These are phyloP conservation scores for Paramecium bursaria DNA, from an alignment of 73 alveolate genomes.

Conservation along the genomic window DNA sequence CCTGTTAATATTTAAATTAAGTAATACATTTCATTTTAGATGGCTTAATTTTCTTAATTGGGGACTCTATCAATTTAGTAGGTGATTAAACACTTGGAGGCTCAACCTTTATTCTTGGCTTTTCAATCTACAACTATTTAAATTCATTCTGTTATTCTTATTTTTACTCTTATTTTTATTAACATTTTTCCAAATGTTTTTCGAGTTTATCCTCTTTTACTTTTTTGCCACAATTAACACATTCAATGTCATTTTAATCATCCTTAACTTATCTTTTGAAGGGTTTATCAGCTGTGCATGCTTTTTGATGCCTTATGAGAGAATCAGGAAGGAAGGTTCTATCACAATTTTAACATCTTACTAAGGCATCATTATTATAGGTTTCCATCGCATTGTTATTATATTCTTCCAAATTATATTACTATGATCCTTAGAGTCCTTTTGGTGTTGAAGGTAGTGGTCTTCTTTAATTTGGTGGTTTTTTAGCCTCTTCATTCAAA, in stretches of 20 bases:
- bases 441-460: slow-evolving; percentile 74
- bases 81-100: not conserved
- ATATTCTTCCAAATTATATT: slow-evolving; percentile 46
- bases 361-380: slow-evolving; percentile 84
- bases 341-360: slow-evolving; percentile 83
- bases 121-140: not conserved
- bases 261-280: slow-evolving; percentile 57
- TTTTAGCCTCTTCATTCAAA: slow-evolving; percentile 52
- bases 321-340: slow-evolving; percentile 93
- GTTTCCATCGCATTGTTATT: slow-evolving; percentile 61
- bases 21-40: not conserved
- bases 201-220: slow-evolving; percentile 81
- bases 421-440: slow-evolving; percentile 72
- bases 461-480: slow-evolving; percentile 74
- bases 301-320: slow-evolving; percentile 79
- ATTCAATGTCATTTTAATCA: slow-evolving; percentile 66
- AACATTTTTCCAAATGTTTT: slow-evolving; percentile 74
- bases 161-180: slow-evolving; percentile 25
- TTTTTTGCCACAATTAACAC: slow-evolving; percentile 84
- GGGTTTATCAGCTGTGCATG: slow-evolving; percentile 77
- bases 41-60: no score
- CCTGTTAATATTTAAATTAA: not conserved
- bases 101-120: not conserved
- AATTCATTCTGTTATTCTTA: not conserved
- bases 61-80: not conserved